Evolutionary conservation across 768 basidiomycete genomes (phyloP), one percentile per base, ranked within the genome.

Genomic region (Russula ochroleuca): DNA sequence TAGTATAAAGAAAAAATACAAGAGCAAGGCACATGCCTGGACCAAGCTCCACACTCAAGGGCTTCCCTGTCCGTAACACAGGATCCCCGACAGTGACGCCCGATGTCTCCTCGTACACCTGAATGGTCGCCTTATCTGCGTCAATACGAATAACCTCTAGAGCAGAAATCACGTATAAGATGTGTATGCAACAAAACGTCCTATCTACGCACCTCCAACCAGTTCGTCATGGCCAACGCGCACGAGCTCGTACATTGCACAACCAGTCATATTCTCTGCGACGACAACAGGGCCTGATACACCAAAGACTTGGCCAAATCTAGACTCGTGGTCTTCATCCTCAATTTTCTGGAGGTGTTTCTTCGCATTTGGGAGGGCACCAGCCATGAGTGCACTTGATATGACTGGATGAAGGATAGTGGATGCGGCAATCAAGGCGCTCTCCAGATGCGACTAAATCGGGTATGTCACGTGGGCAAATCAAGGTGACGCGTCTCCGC

Each of bases 21-120:
- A 50, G 28, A 38, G 9, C 11, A 41, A 13, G 51, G 74, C 82
- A 61, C 72, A 51, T 50, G 94, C 95, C 96, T 72, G 97, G 97
- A 38, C 97, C 97, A 45, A 99, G 83, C 75, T 99, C 97, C 63
- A 98, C 97, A 74, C 92, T 94, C 61, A 99, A 84, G 35, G 97
- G 97, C 75, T 99, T 99, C 51, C 96, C 97, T 33, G 97, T 99
- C 61, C 96, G 84, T 72, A 99, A 78, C 19, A 99, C 97, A 53
- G 97, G 97, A 78, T 99, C 97, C 33, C 97, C 97, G 57, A 98
- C 95, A 7, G 96, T 98, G 47, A 99, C 97, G 59, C 97, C 97
- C 48, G 96, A 97, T 7, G 96, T 98, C 79, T 99, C 97, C 76
- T 99, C 97, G 72, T 99, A 98, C 11, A 99, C 97, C 75, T 99